These are phyloP conservation scores for Wallacemonas sp. DNA, from an alignment of 208 protist genomes.

Conservation along the genomic window DNA sequence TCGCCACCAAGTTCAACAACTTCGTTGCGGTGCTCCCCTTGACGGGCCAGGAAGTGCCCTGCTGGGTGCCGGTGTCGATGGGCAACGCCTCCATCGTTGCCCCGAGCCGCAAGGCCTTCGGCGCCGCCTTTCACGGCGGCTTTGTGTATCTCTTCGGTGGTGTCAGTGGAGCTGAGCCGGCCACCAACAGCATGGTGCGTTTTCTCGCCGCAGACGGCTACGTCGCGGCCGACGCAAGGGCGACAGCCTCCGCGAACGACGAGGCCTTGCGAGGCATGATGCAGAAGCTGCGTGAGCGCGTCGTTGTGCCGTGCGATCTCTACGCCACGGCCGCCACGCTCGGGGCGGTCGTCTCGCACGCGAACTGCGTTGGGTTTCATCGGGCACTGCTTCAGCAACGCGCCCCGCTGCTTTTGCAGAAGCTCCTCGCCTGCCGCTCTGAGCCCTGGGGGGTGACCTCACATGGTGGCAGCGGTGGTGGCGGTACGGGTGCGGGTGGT, in stretches of 20 bases:
- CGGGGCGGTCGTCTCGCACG: constrained; percentile 29
- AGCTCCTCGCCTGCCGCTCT: constrained; percentile 55
- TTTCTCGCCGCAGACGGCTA: constrained; percentile 85
- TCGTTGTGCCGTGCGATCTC: constrained; percentile 24
- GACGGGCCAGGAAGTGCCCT: constrained; percentile 31
- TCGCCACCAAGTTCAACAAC: constrained; percentile 64
- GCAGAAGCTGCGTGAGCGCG: constrained; percentile 34
- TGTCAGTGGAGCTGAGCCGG: constrained; percentile 57
- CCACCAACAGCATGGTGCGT: constrained; percentile 72
- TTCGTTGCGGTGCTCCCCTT: constrained; percentile 72
- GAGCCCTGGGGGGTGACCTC: constrained; percentile 16
- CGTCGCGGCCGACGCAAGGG: constrained; percentile 39
- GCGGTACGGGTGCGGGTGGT: neutral
- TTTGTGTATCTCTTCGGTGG: constrained; percentile 89
- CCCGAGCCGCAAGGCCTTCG: constrained; percentile 66
- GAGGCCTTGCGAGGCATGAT: constrained; percentile 30
- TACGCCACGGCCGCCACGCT: constrained; percentile 39
- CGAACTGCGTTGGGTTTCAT: constrained; percentile 64
- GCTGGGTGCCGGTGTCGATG: constrained; percentile 82
- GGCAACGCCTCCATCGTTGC: constrained; percentile 73
- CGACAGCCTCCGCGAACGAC: constrained; percentile 19
- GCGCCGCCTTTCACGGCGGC: constrained; percentile 67
- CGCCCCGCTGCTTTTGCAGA: constrained; percentile 59
- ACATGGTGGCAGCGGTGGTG: neutral
- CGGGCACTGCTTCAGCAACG: constrained; percentile 69